Evolutionary conservation across 2,329 filamentous ascomycete species (phyloP).

Genomic region (Coniochaeta ligniaria): DNA sequence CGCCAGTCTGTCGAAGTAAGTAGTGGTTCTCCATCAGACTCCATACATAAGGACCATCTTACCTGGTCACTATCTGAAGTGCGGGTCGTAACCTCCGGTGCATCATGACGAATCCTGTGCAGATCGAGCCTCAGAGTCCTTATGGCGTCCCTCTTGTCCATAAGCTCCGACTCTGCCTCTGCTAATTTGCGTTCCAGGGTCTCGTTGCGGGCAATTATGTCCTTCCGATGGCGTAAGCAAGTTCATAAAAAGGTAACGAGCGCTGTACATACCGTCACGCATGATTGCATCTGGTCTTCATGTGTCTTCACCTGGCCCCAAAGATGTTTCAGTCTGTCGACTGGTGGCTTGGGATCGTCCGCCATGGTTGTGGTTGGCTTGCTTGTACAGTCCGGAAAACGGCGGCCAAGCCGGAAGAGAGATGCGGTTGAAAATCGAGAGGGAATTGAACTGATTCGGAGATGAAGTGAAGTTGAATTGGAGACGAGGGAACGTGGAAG

Average conservation of each 20-base stretch:
- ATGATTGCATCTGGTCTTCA: background rate
- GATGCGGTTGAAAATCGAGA: no score
- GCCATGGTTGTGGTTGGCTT: background rate
- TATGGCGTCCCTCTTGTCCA: background rate
- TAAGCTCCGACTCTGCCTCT: background rate
- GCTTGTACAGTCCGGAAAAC: no score
- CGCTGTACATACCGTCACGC: background rate
- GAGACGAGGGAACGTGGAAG: no score
- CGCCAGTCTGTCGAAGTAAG: background rate
- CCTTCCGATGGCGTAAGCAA: background rate
- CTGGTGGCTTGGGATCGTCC: background rate
- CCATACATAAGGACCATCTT: background rate
- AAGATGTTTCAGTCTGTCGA: background rate
- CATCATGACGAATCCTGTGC: background rate
- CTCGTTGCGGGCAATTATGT: background rate
- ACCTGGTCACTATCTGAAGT: background rate
- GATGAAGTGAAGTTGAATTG: no score
- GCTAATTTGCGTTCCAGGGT: background rate
- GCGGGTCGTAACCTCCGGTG: background rate
- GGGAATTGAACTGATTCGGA: no score
- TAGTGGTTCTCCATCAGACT: background rate
- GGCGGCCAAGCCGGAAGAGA: background rate
- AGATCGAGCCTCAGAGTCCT: background rate
- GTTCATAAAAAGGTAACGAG: background rate
- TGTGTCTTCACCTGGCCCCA: background rate